Conservation (phyloP, 345 rosid species). For the Microthlaspi erraticum region DNA sequence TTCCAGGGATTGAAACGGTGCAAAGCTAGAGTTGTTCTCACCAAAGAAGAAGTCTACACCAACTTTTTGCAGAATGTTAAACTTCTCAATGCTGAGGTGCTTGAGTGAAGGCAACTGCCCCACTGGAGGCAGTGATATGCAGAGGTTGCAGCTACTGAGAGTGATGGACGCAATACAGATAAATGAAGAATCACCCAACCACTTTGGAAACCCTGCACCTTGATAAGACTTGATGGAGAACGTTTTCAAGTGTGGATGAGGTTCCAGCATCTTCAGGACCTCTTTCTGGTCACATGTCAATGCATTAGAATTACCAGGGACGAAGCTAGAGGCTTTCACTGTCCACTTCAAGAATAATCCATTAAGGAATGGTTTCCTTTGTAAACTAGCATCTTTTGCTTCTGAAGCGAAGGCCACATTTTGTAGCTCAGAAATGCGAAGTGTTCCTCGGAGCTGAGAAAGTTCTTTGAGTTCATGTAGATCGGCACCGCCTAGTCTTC, state of each 20-base stretch:
- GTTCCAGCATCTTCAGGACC: slow-evolving; percentile 52
- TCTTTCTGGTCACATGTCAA: slow-evolving; percentile 39
- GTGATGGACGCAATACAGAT: slow-evolving; percentile 29
- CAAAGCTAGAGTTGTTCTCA: slow-evolving; percentile 31
- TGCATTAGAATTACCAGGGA: slow-evolving; percentile 25
- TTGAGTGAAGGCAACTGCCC: slow-evolving; percentile 51
- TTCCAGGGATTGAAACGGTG: slow-evolving; percentile 51
- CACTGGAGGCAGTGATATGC: slow-evolving; percentile 50
- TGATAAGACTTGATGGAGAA: slow-evolving; percentile 44
- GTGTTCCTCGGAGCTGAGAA: slow-evolving; percentile 41
- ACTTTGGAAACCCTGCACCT: slow-evolving; percentile 47
- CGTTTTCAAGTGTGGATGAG: slow-evolving; percentile 46
- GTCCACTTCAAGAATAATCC: slow-evolving; percentile 47
- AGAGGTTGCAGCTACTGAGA: slow-evolving; percentile 43
- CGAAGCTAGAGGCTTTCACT: background rate
- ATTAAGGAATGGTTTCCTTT: slow-evolving; percentile 44
- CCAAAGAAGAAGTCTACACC: slow-evolving; percentile 46
- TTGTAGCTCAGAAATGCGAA: slow-evolving; percentile 48
- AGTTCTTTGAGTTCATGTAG: slow-evolving; percentile 47
- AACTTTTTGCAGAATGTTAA: slow-evolving; percentile 41
- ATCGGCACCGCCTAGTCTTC: slow-evolving; percentile 38
- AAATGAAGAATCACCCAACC: slow-evolving; percentile 50
- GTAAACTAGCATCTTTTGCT: slow-evolving; percentile 47
- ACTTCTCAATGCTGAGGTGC: slow-evolving; percentile 40
- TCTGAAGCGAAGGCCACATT: slow-evolving; percentile 39